Evolutionary conservation across 2,329 filamentous ascomycete species (phyloP).

Genomic region (Cytospora piceae): DNA sequence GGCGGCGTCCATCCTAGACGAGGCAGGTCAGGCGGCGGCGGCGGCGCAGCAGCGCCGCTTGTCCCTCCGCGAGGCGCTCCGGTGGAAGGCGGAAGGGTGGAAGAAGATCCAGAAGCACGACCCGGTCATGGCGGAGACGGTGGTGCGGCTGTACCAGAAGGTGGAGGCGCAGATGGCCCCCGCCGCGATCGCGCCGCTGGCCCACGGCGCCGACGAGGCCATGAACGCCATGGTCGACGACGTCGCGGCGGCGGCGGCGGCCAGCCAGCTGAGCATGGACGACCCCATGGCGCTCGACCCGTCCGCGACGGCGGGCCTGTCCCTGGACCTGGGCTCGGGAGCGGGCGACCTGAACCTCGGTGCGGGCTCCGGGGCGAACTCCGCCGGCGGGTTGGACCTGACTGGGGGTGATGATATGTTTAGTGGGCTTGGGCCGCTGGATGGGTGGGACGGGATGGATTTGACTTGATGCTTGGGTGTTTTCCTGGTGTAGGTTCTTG

Average conservation of each 20-base stretch:
- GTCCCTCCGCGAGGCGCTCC: conserved; percentile 64
- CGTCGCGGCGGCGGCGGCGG: conserved; percentile 43
- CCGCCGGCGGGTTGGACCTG: conserved; percentile 45
- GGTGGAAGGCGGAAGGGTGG: conserved; percentile 61
- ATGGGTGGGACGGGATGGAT: conserved; percentile 41
- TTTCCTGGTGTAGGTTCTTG: background rate
- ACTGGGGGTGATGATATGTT: conserved; percentile 51
- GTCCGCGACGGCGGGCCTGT: conserved; percentile 45
- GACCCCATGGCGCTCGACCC: conserved; percentile 43
- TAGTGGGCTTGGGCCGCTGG: conserved; percentile 38
- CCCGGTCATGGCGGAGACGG: conserved; percentile 59
- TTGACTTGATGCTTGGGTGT: conserved; percentile 25
- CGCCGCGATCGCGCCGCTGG: conserved; percentile 19
- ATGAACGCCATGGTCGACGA: conserved; percentile 44
- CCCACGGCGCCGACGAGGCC: conserved; percentile 37
- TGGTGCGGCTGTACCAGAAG: conserved; percentile 64
- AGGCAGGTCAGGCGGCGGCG: conserved; percentile 41
- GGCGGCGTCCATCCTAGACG: conserved; percentile 39
- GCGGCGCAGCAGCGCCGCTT: conserved; percentile 50
- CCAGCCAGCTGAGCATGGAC: conserved; percentile 27
- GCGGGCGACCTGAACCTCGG: conserved; percentile 44
- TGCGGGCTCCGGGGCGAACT: conserved; percentile 40
- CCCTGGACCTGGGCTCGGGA: conserved; percentile 47
- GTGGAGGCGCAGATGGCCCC: conserved; percentile 67
- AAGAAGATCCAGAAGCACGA: conserved; percentile 61